These are phyloP conservation scores for Arthrobotrys sinensis DNA, from an alignment of 2,329 filamentous ascomycete species.

Conservation along the genomic window DNA sequence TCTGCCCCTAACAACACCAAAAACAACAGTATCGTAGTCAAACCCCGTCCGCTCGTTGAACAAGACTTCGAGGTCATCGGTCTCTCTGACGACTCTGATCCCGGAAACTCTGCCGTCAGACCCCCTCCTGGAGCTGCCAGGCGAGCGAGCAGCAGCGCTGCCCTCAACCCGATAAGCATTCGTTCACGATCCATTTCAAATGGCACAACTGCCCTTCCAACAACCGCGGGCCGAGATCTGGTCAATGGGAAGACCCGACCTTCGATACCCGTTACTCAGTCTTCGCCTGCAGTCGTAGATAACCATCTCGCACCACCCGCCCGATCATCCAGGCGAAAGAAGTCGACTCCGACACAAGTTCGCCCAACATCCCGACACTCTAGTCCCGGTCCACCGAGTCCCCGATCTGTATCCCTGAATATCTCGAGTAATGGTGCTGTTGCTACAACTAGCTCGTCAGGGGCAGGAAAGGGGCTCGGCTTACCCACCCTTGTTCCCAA, in stretches of 20 bases:
- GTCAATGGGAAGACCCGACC: conserved; percentile 48
- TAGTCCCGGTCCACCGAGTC: conserved; percentile 55
- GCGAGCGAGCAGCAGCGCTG: conserved; percentile 33
- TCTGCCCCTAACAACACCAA: conserved; percentile 48
- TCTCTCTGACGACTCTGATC: conserved; percentile 53
- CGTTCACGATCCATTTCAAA: conserved; percentile 43
- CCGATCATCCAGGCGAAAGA: conserved; percentile 52
- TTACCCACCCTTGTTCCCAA: conserved; percentile 40
- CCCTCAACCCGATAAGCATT: conserved; percentile 45
- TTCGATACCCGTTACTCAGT: conserved; percentile 39
- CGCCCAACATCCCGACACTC: conserved; percentile 56
- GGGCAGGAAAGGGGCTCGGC: conserved; percentile 37
- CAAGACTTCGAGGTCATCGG: conserved; percentile 59
- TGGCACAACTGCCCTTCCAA: conserved; percentile 30
- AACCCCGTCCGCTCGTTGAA: conserved; percentile 59
- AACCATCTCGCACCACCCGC: conserved; percentile 49
- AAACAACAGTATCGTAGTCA: conserved; percentile 42
- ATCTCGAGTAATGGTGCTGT: conserved; percentile 25
- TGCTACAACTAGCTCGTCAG: conserved; percentile 22
- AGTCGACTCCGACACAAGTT: conserved; percentile 51
- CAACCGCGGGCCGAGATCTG: conserved; percentile 41
- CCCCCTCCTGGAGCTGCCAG: conserved; percentile 57
- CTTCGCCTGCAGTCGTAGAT: conserved; percentile 43
- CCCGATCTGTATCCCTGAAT: conserved; percentile 53
- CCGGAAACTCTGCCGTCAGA: conserved; percentile 17